Base-by-base conservation (phyloP, 225 moss, liverwort and hornwort genomes). In the Pseudisothecium myosuroides region DNA sequence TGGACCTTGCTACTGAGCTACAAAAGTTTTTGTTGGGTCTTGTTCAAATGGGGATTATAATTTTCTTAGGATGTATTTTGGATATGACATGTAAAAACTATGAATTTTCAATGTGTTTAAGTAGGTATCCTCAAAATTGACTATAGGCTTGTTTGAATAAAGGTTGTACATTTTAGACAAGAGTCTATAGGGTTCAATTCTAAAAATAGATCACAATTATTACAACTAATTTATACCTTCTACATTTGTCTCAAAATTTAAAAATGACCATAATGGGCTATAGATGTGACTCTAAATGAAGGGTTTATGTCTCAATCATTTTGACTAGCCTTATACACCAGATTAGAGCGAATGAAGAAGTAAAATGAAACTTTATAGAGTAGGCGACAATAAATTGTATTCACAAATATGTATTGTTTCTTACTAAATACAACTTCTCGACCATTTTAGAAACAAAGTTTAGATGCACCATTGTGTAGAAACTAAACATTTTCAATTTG, bases 251-350 rank as follows among this genome's bases (percentile, higher is more conserved):
- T 5, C 3, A 76, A 54, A 52, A 21, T 52, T 19, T 22, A 8
- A 0, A 1, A 52, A 52, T 34, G 14, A 3, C 0, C 0, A 0
- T 22, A 34, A 36, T 22, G 2, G 22, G 0, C 0, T 76, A 1
- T 23, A 52, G 4, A 36, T 77, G 36, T 77, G 6, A 36, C 9
- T 3, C 36, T 9, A 37, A 77, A 15, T 77, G 4, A 54, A 54
- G 37, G 22, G 54, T 14, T 54, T 4, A 23, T 54, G 2, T 15
- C 3, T 36, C 2, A 8, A 6, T 0, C 2, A 8, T 1, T 54
- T n/a, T n/a, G n/a, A n/a, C 14, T 22, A 77, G 6, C 3, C 2
- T 14, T 54, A 77, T 17, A 54, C 9, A 23, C 0, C 0, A 0
- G 2, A 54, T 36, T 54, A 23, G 23, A 22, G 2, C 0, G 2